These are phyloP conservation scores for Uronychia binucleata DNA, from an alignment of 73 alveolate species.

Conservation along the genomic window DNA sequence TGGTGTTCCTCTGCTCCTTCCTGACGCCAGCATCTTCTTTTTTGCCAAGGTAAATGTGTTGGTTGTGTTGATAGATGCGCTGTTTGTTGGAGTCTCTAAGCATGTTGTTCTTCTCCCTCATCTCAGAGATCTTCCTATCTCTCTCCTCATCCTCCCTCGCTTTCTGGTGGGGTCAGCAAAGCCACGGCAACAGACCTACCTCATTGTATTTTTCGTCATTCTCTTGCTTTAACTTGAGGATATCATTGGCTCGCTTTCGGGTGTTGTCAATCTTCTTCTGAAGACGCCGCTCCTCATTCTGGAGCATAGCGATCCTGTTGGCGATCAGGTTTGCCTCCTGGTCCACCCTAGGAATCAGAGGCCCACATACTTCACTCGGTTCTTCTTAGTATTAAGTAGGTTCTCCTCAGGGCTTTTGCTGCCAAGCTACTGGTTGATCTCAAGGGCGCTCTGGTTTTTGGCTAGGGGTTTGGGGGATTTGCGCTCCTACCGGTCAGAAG, in stretches of 20 bases:
- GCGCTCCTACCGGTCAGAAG: not conserved
- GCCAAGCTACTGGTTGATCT: not conserved
- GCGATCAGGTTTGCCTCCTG: constrained; percentile 52
- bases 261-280: constrained; percentile 30
- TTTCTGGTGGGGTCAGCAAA: not conserved
- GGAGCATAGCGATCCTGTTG: constrained; percentile 53
- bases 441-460: not conserved
- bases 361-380: not conserved
- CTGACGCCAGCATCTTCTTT: not conserved
- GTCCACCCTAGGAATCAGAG: constrained; percentile 15
- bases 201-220: constrained; percentile 15
- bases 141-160: constrained; percentile 12
- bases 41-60: constrained; percentile 17
- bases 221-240: not conserved
- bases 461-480: not conserved
- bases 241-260: constrained; percentile 27
- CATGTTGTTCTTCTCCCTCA: constrained; percentile 10
- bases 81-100: constrained; percentile 11
- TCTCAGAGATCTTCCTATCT: not conserved
- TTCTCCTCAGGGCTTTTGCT: not conserved
- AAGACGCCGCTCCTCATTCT: constrained; percentile 28
- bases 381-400: not conserved
- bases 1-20: not conserved
- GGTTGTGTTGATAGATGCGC: constrained; percentile 10
- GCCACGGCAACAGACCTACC: not conserved